A percentile compares a stretch with the other conserved stretches of the same genome.
Conservation (phyloP, 1,139 yeast species). For the Yamadazyma spencermartinsiae region DNA sequence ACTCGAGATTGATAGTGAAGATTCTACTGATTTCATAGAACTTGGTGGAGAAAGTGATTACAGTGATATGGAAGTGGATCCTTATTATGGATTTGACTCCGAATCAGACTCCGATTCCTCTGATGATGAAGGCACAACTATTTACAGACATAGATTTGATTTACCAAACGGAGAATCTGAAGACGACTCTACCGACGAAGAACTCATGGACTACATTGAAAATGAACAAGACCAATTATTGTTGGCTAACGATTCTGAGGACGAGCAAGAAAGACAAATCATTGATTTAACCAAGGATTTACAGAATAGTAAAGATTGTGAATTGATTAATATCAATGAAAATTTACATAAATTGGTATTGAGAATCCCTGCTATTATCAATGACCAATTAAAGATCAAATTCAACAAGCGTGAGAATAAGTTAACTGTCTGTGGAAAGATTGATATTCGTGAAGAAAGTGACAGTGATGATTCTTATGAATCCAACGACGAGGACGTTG, state of each 20-base stretch:
- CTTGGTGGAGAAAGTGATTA: constrained; percentile 25
- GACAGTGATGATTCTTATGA: constrained; percentile 22
- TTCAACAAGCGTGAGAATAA: constrained; percentile 46
- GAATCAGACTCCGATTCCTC: constrained; percentile 15
- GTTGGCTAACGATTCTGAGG: constrained; percentile 29
- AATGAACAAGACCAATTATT: constrained; percentile 25
- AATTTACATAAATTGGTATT: constrained; percentile 43
- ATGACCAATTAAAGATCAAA: constrained; percentile 44
- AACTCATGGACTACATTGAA: constrained; percentile 27
- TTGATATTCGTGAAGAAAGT: constrained; percentile 23
- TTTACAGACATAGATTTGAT: constrained; percentile 43
- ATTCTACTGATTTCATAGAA: constrained; percentile 30
- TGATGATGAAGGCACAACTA: constrained; percentile 45
- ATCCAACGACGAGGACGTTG: constrained; percentile 14
- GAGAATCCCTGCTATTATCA: constrained; percentile 46
- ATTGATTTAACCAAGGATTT: constrained; percentile 47
- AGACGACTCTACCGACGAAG: constrained; percentile 42
- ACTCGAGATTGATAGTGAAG: constrained; percentile 25
- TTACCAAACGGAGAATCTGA: constrained; percentile 38
- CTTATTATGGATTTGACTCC: constrained; percentile 22
- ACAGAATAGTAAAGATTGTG: constrained; percentile 47
- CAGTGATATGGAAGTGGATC: constrained; percentile 24
- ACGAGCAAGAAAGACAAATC: constrained; percentile 35
- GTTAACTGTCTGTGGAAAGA: constrained; percentile 43
- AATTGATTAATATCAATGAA: constrained; percentile 41